Evolutionary conservation across 164 flowering plant species (phyloP).

Genomic region (Tetracentron sinense): DNA sequence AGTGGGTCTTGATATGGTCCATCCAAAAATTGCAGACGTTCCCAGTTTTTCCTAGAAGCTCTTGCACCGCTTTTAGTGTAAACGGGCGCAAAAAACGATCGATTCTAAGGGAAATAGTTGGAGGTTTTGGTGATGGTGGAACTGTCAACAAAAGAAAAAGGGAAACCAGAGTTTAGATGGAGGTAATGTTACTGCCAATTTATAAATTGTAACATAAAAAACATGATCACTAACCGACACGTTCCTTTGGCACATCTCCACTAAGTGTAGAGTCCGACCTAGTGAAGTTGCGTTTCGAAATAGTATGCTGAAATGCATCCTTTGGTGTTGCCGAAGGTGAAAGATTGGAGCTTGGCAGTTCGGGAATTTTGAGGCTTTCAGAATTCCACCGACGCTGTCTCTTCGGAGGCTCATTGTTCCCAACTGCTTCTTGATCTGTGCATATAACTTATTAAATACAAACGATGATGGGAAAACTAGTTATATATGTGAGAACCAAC

Average conservation of each 20-base stretch:
- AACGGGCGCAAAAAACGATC: slow-evolving; percentile 92
- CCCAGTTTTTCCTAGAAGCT: slow-evolving; percentile 87
- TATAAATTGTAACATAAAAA: not conserved
- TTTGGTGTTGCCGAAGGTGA: slow-evolving; percentile 43
- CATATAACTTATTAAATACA: slow-evolving; percentile 2
- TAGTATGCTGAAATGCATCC: slow-evolving; percentile 28
- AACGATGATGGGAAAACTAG: not conserved
- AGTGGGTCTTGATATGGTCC: slow-evolving; percentile 99
- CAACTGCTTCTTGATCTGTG: slow-evolving; percentile 53
- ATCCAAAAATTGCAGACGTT: slow-evolving; percentile 81
- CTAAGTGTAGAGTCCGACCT: slow-evolving; percentile 48
- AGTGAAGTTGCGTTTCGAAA: slow-evolving; percentile 36
- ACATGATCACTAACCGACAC: slow-evolving; percentile 56
- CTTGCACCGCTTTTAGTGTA: slow-evolving; percentile 93
- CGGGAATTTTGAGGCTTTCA: slow-evolving; percentile 48
- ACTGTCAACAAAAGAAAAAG: slow-evolving; percentile 44
- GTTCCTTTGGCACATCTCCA: slow-evolving; percentile 69
- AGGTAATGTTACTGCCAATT: too few relatives aligned
- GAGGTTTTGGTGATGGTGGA: slow-evolving; percentile 66
- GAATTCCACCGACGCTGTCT: slow-evolving; percentile 81
- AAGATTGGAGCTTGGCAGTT: slow-evolving; percentile 30
- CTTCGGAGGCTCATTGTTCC: slow-evolving; percentile 52
- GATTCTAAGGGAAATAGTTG: slow-evolving; percentile 78
- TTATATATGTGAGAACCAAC: not conserved
- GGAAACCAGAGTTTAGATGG: too few relatives aligned